Base-by-base conservation (phyloP, 106 monocot genomes). In the Dendrobium huoshanense region DNA sequence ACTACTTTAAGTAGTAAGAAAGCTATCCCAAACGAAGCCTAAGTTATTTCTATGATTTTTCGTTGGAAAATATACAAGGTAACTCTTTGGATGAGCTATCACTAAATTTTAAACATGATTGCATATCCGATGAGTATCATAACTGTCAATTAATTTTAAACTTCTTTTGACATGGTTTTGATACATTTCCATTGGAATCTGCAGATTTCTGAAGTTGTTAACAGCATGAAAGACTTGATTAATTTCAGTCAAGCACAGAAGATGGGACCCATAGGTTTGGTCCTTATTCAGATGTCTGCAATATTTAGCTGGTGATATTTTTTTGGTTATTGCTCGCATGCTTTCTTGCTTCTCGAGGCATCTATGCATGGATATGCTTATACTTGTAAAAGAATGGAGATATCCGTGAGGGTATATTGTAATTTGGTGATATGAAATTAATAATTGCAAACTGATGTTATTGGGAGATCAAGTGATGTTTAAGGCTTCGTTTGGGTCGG, bases 161-260 rank as follows among this genome's bases (percentile, higher is more conserved):
- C 9, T 43, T 74, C 8, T 74, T 20, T 74, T 7, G 43, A 74
- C 43, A 74, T 74, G 43, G 8, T 74, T 7, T 74, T 44, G 16
- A 10, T 74, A 5, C 7, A 22, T 67, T 67, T 2, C 13, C 24
- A 4, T 45, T 33, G 22, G 17, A 41, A n/a, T 77, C 47, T 43
- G 45, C 85, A 93, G 93, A 90, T 90, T 45, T 77, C 88, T 0
- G 88, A 93, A 84, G 88, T 90, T 41, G 85, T 90, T 72, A 88
- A 84, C 80, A 82, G 86, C 73, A 93, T 93, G 93, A 93, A 90
- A 85, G 88, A 93, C 77, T 87, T 93, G 87, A 90, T 93, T n/a
- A 86, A 85, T 78, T 90, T 88, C 22, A 83, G 87, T 80, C 81
- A 80, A 47, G 88, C 87, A 25, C 81, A 87, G 83, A 87, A 88